Conservation (phyloP, 1,284 basidiomycete genomes). For the Rhodotorula sp. region DNA sequence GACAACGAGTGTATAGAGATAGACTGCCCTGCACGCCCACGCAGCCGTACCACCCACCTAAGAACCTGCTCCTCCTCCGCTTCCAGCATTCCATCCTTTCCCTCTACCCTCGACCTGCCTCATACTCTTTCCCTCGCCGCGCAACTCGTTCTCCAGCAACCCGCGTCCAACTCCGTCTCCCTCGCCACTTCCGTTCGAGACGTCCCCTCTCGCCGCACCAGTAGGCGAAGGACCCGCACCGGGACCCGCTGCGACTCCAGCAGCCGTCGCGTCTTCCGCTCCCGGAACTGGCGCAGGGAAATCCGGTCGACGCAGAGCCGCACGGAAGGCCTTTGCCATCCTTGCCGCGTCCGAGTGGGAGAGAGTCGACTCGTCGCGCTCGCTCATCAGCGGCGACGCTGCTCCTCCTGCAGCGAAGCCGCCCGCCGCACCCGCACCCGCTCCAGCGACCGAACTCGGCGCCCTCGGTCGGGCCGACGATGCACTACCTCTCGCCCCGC, state of each 20-base stretch:
- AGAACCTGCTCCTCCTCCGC: neutral
- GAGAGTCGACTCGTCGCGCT: constrained; percentile 58
- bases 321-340: constrained; percentile 81
- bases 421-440: constrained; percentile 55
- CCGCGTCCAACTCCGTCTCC: constrained; percentile 1
- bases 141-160: constrained; percentile 35
- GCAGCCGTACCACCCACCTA: too few species aligned
- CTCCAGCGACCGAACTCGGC: constrained; percentile 4
- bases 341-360: constrained; percentile 77
- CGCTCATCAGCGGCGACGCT: neutral
- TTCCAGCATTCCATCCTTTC: constrained; percentile 12
- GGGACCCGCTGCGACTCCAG: constrained; percentile 10
- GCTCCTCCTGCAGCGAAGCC: constrained; percentile 63
- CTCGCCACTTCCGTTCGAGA: constrained; percentile 19
- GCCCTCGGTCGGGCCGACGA: constrained; percentile 5
- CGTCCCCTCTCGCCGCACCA: constrained; percentile 11
- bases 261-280: neutral
- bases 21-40: neutral
- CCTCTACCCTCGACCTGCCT: constrained; percentile 24
- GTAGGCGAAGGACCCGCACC: constrained; percentile 6
- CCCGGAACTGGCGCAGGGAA: constrained; percentile 51
- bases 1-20: neutral
- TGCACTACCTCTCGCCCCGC: constrained; percentile 29
- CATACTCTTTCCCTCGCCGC: constrained; percentile 35
- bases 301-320: constrained; percentile 70